Conservation (phyloP, 176 grass and related monocot species). For the Zizania latifolia region DNA sequence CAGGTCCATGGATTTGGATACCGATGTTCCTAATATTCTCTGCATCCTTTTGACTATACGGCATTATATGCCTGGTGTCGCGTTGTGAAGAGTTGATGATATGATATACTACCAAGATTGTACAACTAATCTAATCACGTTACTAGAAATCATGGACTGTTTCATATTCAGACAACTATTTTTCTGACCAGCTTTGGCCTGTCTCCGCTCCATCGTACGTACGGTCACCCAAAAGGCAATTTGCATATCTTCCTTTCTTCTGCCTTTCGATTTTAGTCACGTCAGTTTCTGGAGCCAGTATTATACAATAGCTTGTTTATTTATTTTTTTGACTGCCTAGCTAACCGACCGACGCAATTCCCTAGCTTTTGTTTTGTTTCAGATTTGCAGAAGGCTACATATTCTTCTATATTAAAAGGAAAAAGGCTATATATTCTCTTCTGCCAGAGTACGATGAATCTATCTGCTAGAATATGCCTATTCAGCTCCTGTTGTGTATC, state of each 20-base stretch:
- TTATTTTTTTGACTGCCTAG: neutral
- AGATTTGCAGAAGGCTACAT: neutral
- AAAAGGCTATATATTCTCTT: neutral
- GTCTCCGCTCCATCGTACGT: neutral
- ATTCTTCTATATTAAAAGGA: neutral
- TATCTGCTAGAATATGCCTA: neutral
- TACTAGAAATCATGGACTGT: neutral
- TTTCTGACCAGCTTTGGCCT: neutral
- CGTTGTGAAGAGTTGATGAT: neutral
- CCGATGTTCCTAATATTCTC: too few relatives aligned
- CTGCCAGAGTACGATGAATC: neutral
- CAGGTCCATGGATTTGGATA: neutral
- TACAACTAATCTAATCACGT: neutral
- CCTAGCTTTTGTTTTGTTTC: neutral
- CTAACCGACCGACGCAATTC: neutral
- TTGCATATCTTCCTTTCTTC: neutral
- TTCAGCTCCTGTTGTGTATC: neutral
- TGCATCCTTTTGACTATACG: conserved; percentile 16
- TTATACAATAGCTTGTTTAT: neutral
- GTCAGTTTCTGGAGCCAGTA: neutral
- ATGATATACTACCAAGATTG: neutral
- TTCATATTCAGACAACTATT: neutral
- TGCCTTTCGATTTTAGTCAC: neutral
- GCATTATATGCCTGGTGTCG: neutral
- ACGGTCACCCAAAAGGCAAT: neutral